These are phyloP conservation scores for Tuber magnatum DNA, from an alignment of 495 filamentous ascomycete genomes.

Conservation along the genomic window DNA sequence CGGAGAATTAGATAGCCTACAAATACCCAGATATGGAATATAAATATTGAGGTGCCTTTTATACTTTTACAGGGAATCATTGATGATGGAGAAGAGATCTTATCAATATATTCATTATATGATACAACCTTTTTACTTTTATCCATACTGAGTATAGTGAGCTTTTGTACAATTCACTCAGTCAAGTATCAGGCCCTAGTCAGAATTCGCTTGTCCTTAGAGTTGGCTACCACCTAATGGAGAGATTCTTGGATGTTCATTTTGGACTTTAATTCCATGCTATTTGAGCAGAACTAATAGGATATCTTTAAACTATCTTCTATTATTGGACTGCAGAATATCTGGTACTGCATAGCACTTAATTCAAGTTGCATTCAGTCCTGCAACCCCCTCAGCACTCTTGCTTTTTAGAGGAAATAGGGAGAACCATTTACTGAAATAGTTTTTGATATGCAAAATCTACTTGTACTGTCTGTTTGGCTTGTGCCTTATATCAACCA, in stretches of 20 bases:
- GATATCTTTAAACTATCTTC: conserved; percentile 19
- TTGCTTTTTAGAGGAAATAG: conserved; percentile 10
- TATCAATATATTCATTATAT: too few relatives aligned
- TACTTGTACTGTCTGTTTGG: neutral
- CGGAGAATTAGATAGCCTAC: too few relatives aligned
- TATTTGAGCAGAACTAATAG: conserved; percentile 10
- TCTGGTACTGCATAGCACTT: conserved; percentile 9
- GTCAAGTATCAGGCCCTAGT: too few relatives aligned
- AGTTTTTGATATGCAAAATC: conserved; percentile 32
- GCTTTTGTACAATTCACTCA: too few relatives aligned
- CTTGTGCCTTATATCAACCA: neutral
- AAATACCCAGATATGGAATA: too few relatives aligned
- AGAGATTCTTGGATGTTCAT: neutral
- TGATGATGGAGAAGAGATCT: too few relatives aligned
- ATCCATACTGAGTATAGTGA: too few relatives aligned
- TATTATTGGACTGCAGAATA: conserved; percentile 24
- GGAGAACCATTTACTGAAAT: conserved; percentile 23
- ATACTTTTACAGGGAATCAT: too few relatives aligned
- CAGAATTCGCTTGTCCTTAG: too few relatives aligned
- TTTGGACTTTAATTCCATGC: conserved; percentile 19
- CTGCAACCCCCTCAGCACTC: neutral
- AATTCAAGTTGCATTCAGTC: conserved; percentile 9
- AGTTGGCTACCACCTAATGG: too few relatives aligned
- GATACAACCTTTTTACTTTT: too few relatives aligned
- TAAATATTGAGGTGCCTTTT: too few relatives aligned